phyloP scores from a whole-genome alignment of 139 green algal species.

The Micractinium sp. region DNA sequence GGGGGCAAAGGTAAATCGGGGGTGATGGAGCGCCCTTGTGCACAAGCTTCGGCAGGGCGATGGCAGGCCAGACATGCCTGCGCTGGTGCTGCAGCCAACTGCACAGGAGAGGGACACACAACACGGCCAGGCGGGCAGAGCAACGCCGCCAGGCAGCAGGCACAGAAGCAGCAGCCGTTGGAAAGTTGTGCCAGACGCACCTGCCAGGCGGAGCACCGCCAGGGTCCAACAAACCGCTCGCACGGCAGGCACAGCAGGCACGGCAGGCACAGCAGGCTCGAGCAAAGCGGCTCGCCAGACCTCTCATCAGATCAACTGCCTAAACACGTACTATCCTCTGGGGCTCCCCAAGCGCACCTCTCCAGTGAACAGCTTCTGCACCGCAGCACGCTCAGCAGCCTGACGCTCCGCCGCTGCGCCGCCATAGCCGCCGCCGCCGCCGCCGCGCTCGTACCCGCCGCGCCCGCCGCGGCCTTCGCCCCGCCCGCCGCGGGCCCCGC shows the following conservation, averaged over 20 bases:
- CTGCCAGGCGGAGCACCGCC: too few species aligned
- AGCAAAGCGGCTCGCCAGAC: too few species aligned
- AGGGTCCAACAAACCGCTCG: too few species aligned
- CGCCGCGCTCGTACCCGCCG: background rate
- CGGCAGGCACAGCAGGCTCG: too few species aligned
- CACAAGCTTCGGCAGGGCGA: too few species aligned
- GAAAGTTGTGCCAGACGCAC: too few species aligned
- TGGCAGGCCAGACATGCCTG: background rate
- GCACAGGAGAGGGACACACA: background rate
- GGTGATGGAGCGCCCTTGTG: too few species aligned
- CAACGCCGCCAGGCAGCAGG: background rate
- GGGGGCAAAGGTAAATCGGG: too few species aligned
- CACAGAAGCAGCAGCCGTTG: too few species aligned
- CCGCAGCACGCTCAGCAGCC: background rate
- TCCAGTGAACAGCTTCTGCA: slow-evolving; percentile 42
- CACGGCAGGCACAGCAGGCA: too few species aligned
- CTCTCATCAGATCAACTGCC: too few species aligned
- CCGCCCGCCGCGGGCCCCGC: background rate
- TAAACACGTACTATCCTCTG: too few species aligned
- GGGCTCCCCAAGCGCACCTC: slow-evolving; percentile 3
- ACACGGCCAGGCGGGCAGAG: background rate
- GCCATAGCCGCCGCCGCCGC: slow-evolving; percentile 10
- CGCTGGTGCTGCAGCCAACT: background rate
- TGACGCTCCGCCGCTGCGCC: slow-evolving; percentile 6
- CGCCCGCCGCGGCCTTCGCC: slow-evolving; percentile 9